Base-by-base conservation (phyloP, 192 early-diverging fungal species). In the Coemansia sp. region DNA sequence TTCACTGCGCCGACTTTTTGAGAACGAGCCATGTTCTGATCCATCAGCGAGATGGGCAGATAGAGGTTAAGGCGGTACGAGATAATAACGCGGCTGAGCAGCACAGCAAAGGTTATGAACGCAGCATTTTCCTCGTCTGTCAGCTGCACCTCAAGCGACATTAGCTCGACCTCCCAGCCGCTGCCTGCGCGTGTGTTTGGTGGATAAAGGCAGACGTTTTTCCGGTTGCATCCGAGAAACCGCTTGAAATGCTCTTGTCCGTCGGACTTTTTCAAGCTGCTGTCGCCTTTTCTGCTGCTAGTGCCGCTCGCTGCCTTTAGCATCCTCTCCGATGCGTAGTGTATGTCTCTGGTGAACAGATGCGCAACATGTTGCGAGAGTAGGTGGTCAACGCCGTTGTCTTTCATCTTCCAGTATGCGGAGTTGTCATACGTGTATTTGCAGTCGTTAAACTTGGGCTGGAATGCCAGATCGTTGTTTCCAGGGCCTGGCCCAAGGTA, bases 171-270 rank as follows among this genome's bases (percentile, higher is more conserved):
- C 64, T 96, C 87, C 97, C 97, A 99, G 13, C 97, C 97, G 75
- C 98, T 95, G 18, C 88, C 85, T 10, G 91, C 85, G 47, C 86
- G 85, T 8, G 92, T 94, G 54, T 95, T 92, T 19, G 97, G 97
- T 16, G 95, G 95, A 76, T 98, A 97, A 80, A 99, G 94, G n/a
- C 97, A 90, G 83, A 97, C 92, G 6, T 95, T 96, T 83, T 99
- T 96, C 86, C 97, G 94, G 72, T 96, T 98, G 71, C 96, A 98
- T 11, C 91, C 93, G 72, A 98, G 93, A 48, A 99, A 86, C 74
- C 98, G 97, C 88, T 98, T 95, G 85, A 99, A 99, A 68, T 99
- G 97, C 76, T 99, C 97, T 18, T 92, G 91, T 23, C 85, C 89
- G 26, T 84, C 74, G 10, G 21, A 44, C 43, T 23, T 40, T 9